These are phyloP conservation scores for Pulveroboletus ravenelii DNA, from an alignment of 768 basidiomycete species.

Conservation along the genomic window DNA sequence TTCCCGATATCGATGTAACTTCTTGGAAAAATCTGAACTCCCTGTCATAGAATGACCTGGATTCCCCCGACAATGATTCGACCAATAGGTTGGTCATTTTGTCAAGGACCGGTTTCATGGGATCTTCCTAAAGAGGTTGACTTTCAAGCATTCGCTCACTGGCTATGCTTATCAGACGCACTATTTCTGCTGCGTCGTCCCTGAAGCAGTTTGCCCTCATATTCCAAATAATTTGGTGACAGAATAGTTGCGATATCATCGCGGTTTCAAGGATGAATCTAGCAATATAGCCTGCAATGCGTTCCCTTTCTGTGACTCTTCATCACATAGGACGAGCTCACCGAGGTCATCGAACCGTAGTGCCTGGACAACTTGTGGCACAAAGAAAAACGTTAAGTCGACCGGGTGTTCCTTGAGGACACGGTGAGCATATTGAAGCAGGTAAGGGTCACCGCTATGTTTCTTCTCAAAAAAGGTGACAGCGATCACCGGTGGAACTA, in stretches of 20 bases:
- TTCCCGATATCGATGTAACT: conserved; percentile 97
- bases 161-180: conserved; percentile 32
- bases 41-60: conserved; percentile 83
- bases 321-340: conserved; percentile 29
- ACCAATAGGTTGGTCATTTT: conserved; percentile 78
- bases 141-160: background rate
- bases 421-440: conserved; percentile 94
- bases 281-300: conserved; percentile 74
- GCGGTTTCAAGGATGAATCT: conserved; percentile 96
- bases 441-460: conserved; percentile 75
- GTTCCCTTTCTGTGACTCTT: background rate
- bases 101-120: conserved; percentile 96
- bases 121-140: conserved; percentile 62
- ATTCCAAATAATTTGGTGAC: conserved; percentile 99
- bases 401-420: conserved; percentile 94
- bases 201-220: conserved; percentile 99
- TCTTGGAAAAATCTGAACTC: conserved; percentile 96
- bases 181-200: conserved; percentile 83
- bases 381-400: conserved; percentile 95
- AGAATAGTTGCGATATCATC: conserved; percentile 95
- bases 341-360: conserved; percentile 86
- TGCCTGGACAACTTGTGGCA: conserved; percentile 97
- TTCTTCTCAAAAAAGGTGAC: conserved; percentile 81
- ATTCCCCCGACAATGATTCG: conserved; percentile 80
- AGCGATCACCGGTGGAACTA: conserved; percentile 80